phyloP scores from a whole-genome alignment of 1,139 yeast species.

The Blastobotrys elegans region DNA sequence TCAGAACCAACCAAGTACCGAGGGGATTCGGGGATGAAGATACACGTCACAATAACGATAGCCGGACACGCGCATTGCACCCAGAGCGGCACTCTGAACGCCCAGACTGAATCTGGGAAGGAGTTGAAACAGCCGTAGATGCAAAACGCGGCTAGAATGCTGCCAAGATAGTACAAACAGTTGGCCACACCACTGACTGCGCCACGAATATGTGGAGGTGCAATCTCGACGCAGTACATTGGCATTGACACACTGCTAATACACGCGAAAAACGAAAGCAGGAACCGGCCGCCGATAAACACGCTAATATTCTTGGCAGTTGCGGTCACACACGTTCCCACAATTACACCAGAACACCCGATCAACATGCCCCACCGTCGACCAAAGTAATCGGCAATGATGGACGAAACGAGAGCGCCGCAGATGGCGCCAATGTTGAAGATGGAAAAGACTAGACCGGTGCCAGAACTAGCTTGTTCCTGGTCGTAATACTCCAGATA shows the following conservation, averaged over 20 bases:
- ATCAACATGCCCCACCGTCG: slow-evolving; percentile 16
- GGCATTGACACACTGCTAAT: slow-evolving; percentile 20
- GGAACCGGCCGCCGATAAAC: slow-evolving; percentile 23
- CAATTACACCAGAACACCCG: slow-evolving; percentile 25
- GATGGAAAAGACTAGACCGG: slow-evolving; percentile 17
- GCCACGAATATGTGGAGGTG: slow-evolving; percentile 40
- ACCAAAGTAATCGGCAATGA: slow-evolving; percentile 18
- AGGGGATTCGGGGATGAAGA: slow-evolving; percentile 15
- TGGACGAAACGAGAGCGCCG: slow-evolving; percentile 14
- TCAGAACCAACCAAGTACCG: slow-evolving; percentile 17
- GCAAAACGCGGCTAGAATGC: slow-evolving; percentile 16
- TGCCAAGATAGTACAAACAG: slow-evolving; percentile 17
- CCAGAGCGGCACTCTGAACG: slow-evolving; percentile 18
- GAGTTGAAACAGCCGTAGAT: slow-evolving; percentile 12
- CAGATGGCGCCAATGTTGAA: slow-evolving; percentile 18
- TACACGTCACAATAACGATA: slow-evolving; percentile 5
- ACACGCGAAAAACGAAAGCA: slow-evolving; percentile 21
- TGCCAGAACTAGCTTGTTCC: slow-evolving; percentile 14
- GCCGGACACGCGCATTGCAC: slow-evolving; percentile 17
- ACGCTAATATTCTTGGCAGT: slow-evolving; percentile 19
- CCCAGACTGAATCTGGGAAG: slow-evolving; percentile 7
- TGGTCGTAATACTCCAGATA: slow-evolving; percentile 13
- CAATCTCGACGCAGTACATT: slow-evolving; percentile 20
- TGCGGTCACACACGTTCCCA: slow-evolving; percentile 27
- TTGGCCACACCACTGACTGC: slow-evolving; percentile 27